Base-by-base conservation (phyloP, 805 yeast species). In the Ogataea neopini region DNA sequence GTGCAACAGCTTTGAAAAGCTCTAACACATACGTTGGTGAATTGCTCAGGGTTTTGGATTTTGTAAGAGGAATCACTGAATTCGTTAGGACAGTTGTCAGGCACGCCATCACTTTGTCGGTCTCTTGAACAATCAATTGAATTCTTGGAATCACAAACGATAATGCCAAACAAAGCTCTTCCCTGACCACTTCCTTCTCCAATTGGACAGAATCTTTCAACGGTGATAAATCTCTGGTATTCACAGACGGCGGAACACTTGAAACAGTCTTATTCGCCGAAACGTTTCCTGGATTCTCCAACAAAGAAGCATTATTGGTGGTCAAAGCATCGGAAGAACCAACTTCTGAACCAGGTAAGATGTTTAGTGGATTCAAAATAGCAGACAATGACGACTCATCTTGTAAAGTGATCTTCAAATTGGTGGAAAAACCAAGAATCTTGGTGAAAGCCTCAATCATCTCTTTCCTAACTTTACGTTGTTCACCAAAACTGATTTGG, bases 401-500 rank as follows among this genome's bases (percentile, higher is more conserved):
- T 5, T 45, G 40, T 4, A 48, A 39, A 6, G 43, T 23, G 4
- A 45, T 44, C 36, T 64, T 66, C 3, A 58, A 43, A 6, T 58
- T 63, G 1, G 60, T 52, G 5, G 64, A 49, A 28, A 55, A 38
- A 18, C 53, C 57, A 1, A 66, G 47, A 8, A 64, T 49, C 35
- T 51, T 65, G 5, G 53, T 53, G 39, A 63, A 62, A 5, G 55
- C 46, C 6, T 66, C 70, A 13, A 52, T 51, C 48, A 63, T 50
- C 22, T 86, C 95, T 59, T 79, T 83, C 42, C 76, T 71, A 17
- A 77, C 69, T 51, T 80, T 79, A 54, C 73, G 80, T 47, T 78
- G 82, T 19, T 81, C 83, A 2, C 88, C 86, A 60, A 79, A 76
- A 51, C 81, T 81, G 2, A 84, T 71, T 18, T 68, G 70, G n/a